Conservation (phyloP, 2,329 filamentous ascomycete genomes). For the Fusarium acutatum region DNA sequence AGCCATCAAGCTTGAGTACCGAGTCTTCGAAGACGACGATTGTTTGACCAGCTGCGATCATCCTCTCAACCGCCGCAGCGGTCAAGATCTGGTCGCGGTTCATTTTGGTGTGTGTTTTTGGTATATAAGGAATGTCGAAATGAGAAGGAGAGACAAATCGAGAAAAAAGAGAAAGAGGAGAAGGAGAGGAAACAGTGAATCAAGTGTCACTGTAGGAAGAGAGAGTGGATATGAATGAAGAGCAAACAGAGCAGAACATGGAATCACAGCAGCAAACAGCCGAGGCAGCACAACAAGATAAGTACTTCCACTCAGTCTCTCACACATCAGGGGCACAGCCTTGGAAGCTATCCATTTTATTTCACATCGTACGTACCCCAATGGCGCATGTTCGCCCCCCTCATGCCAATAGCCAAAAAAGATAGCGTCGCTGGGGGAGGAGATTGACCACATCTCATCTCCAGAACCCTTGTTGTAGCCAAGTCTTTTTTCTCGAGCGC, state of each 20-base stretch:
- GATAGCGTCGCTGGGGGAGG: background rate
- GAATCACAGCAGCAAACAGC: background rate
- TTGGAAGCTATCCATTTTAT: background rate
- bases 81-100: conserved; percentile 55
- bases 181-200: background rate
- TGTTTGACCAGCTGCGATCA: conserved; percentile 63
- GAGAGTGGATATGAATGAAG: conserved; percentile 1
- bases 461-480: background rate
- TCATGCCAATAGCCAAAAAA: background rate
- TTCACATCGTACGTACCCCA: background rate
- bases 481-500: background rate
- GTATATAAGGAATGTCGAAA: background rate
- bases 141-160: background rate
- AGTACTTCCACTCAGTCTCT: background rate
- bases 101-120: conserved; percentile 29
- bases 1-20: conserved; percentile 64
- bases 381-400: background rate
- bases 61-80: conserved; percentile 55
- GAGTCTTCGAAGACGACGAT: conserved; percentile 66
- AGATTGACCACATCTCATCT: background rate
- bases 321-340: background rate
- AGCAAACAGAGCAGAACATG: background rate
- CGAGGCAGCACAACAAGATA: conserved; percentile 10
- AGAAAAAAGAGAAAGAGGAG: background rate
- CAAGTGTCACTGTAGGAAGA: background rate